Conservation (phyloP, 352 stramenopile genomes). For the Phytophthora rubi region DNA sequence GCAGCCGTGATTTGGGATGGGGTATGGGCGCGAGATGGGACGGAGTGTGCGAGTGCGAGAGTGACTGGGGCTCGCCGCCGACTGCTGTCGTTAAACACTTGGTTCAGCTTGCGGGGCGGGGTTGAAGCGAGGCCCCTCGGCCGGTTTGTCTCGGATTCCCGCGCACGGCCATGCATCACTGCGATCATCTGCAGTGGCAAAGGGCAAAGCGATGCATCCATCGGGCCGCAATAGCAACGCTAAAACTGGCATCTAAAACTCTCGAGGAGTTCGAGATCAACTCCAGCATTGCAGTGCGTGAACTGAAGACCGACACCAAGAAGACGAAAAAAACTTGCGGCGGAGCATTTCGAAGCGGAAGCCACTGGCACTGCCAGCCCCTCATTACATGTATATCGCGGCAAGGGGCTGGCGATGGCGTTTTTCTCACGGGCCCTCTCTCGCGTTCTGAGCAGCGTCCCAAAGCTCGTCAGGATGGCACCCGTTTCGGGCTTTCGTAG, state of each 20-base stretch:
- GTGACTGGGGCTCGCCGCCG: neutral
- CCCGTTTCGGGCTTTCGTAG: too few species aligned
- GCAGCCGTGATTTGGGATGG: constrained; percentile 33
- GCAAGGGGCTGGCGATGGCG: neutral
- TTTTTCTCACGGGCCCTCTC: constrained; percentile 25
- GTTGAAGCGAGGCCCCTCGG: constrained; percentile 20
- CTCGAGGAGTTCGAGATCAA: neutral
- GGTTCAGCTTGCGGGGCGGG: constrained; percentile 14
- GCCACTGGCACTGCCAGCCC: neutral
- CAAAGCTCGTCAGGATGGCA: neutral
- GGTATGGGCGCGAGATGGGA: constrained; percentile 23
- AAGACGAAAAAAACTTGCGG: neutral
- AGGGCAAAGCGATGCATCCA: constrained; percentile 13
- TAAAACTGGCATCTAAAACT: neutral
- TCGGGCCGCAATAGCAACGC: neutral
- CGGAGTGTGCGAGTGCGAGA: constrained; percentile 9
- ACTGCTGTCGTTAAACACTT: constrained; percentile 25
- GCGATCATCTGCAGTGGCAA: constrained; percentile 2
- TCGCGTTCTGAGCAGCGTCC: constrained; percentile 6
- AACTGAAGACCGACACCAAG: neutral
- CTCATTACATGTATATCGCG: neutral
- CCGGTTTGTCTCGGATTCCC: constrained; percentile 34
- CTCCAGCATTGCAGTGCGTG: neutral
- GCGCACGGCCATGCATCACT: constrained; percentile 22
- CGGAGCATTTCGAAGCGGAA: too few species aligned